Conservation (phyloP, 441 rosid genomes). For the Mallotus japonicus region DNA sequence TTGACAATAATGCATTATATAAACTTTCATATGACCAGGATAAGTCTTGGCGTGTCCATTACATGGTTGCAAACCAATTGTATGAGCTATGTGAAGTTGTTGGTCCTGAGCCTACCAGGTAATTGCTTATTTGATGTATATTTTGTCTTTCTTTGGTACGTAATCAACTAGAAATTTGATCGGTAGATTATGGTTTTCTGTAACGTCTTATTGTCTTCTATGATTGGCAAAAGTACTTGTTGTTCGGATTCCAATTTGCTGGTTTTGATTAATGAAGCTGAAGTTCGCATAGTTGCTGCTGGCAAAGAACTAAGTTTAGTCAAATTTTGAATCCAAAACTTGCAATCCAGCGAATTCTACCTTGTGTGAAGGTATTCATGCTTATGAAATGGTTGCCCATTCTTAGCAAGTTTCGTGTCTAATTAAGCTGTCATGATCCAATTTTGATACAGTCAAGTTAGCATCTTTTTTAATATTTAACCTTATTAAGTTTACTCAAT, state of each 20-base stretch:
- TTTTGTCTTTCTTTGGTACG: not conserved
- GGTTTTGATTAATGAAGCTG: constrained; percentile 68
- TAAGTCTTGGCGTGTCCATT: constrained; percentile 98
- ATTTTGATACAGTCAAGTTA: constrained; percentile 5
- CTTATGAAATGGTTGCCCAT: constrained; percentile 13
- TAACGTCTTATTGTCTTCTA: not conserved
- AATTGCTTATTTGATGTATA: constrained; percentile 16
- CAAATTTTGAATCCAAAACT: constrained; percentile 83
- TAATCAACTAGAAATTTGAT: not conserved
- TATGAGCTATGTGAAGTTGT: constrained; percentile 96
- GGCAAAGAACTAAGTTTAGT: constrained; percentile 88
- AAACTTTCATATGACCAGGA: constrained; percentile 48
- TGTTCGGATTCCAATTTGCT: too few species aligned
- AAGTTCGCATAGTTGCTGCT: constrained; percentile 98
- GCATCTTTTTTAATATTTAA: not conserved
- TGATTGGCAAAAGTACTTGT: not conserved
- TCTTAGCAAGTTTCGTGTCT: not conserved
- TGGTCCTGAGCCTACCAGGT: constrained; percentile 95
- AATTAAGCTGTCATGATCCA: not conserved
- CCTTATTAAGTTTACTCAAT: constrained; percentile 18
- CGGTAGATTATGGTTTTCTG: not conserved
- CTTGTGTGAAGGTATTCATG: constrained; percentile 74
- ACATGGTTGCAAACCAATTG: constrained; percentile 96
- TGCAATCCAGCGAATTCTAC: constrained; percentile 79
- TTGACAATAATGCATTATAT: constrained; percentile 8